Base-by-base conservation (phyloP, 805 yeast species). In the Komagataella populi region DNA sequence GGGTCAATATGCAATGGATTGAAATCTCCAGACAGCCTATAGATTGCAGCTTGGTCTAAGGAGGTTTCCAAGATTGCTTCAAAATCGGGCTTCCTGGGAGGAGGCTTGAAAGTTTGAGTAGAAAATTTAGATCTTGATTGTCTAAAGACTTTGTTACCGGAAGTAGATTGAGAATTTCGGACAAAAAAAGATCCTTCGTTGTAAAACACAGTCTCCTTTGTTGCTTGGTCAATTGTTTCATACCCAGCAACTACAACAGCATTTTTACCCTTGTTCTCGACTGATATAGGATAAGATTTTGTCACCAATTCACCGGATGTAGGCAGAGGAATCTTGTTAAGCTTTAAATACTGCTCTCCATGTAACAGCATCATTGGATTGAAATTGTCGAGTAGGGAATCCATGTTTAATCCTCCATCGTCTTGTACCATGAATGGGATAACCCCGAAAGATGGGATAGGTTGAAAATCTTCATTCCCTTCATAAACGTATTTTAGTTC, bases 1-100 rank as follows among this genome's bases (percentile, higher is more conserved):
- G 98, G 97, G 70, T 91, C 98, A 63, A 91, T 83, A 71, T 90
- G 99, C 59, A 91, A 76, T 54, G 99, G 99, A 68, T 91, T 91
- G 67, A 82, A 83, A 72, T 91, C 99, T 51, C 96, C 98, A 55
- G 91, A 83, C 55, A 91, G 73, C 65, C 99, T 80, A 72, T 91
- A 91, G 52, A 90, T 68, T 3, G 96, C 87, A 48, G 97, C 97
- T 66, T 82, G 88, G 65, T 89, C 86, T 46, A 67, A 72, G 23
- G 74, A 63, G 2, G 93, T 85, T 56, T 74, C 68, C 59, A 79
- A 75, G 46, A 73, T 77, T 48, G 68, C 65, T 52, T 75, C 80
- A 60, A 77, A 85, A 63, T 86, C 95, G 6, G 96, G 93, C 23
- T 66, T 65, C 22, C 76, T 65, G 49, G 69, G 61, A 52, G 91